Percentiles rank a stretch among this genome's conserved stretches.
Conservation (phyloP, 1,284 basidiomycete genomes). For the Apiotrichum mycotoxinovorans region DNA sequence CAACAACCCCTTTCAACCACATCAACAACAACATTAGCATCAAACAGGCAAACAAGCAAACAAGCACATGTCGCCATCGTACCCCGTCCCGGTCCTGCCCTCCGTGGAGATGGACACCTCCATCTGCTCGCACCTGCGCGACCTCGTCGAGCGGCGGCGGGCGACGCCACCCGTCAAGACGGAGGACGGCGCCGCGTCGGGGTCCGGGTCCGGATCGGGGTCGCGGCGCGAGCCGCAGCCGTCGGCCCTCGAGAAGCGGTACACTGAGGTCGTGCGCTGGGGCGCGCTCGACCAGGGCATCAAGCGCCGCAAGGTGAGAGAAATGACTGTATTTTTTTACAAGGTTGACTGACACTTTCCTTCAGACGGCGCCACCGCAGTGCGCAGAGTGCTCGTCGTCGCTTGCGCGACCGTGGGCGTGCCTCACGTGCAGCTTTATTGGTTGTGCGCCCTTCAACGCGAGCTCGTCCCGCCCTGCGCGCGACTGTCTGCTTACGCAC, state of each 20-base stretch:
- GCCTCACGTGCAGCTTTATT: constrained; percentile 68
- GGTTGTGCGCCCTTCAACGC: constrained; percentile 61
- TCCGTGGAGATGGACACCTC: constrained; percentile 30
- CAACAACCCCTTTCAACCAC: not conserved
- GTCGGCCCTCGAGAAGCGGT: constrained; percentile 22
- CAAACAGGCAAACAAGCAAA: not conserved
- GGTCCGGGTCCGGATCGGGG: too few species aligned
- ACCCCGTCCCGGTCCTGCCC: constrained; percentile 6
- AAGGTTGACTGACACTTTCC: constrained; percentile 4
- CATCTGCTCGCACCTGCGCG: constrained; percentile 33
- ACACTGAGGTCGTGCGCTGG: constrained; percentile 34
- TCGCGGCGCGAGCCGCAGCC: not conserved
- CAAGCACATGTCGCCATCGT: not conserved
- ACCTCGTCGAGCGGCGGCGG: constrained; percentile 21
- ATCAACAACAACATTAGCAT: not conserved
- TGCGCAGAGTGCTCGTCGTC: constrained; percentile 63
- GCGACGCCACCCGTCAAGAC: constrained; percentile 14
- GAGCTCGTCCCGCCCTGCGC: constrained; percentile 54
- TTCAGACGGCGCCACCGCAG: constrained; percentile 53
- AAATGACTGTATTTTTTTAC: not conserved
- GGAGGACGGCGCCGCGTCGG: constrained; percentile 12
- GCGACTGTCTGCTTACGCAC: constrained; percentile 32
- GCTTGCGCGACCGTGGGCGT: constrained; percentile 69
- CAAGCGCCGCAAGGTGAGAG: constrained; percentile 39
- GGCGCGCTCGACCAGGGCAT: constrained; percentile 33